Percentiles rank a stretch among this genome's conserved stretches.
phyloP scores from a whole-genome alignment of 495 filamentous ascomycete species.

The Tuber umbilicatum region DNA sequence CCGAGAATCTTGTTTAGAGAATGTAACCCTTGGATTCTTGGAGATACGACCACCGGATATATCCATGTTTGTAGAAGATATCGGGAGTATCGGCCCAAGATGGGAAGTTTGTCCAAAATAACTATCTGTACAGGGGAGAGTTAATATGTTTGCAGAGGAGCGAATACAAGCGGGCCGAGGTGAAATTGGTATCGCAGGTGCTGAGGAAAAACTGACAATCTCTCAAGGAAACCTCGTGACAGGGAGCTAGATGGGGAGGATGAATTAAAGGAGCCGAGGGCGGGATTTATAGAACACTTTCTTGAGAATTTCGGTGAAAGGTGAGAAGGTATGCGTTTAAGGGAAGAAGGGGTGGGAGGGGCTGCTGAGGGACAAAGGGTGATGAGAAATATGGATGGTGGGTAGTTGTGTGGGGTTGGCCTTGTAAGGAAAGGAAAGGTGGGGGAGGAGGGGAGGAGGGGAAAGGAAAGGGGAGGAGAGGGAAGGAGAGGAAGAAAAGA shows the following conservation, averaged over 20 bases:
- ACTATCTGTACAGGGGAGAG: background rate
- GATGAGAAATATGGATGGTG: background rate
- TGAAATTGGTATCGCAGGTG: background rate
- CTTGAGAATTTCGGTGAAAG: background rate
- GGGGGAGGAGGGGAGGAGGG: background rate
- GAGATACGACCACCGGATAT: background rate
- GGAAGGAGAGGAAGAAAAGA: background rate
- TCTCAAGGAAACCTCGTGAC: background rate
- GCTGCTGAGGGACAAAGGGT: background rate
- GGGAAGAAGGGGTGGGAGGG: background rate
- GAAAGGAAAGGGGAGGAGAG: background rate
- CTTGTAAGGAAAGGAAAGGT: background rate
- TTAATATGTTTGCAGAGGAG: background rate
- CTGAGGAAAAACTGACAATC: background rate
- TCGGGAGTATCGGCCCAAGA: no score
- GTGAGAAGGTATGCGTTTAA: background rate
- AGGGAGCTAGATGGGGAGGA: background rate
- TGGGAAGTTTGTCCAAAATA: background rate
- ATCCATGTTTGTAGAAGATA: background rate
- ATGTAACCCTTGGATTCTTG: slow-evolving; percentile 10
- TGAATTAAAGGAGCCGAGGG: background rate
- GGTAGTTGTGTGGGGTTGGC: background rate
- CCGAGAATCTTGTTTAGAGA: slow-evolving; percentile 33
- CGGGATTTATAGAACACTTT: background rate
- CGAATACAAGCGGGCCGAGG: background rate